Conservation (phyloP, 179 eudicot species). For the Sideroxylon spinosum region DNA sequence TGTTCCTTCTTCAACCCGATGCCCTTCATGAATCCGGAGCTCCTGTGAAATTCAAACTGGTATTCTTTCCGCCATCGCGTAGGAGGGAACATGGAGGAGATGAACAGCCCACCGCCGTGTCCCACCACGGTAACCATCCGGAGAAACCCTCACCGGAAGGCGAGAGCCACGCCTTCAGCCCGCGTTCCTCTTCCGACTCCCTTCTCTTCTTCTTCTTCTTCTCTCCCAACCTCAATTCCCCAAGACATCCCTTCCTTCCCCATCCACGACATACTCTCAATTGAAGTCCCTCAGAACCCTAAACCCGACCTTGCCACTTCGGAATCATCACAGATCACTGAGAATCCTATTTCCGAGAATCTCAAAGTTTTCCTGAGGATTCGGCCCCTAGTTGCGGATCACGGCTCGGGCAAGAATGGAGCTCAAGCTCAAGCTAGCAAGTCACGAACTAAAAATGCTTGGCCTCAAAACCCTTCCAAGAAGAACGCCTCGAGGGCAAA, state of each 20-base stretch:
- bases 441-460: slow-evolving; percentile 27
- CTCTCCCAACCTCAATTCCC: not conserved
- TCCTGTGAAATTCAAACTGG: not conserved
- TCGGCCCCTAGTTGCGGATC: slow-evolving; percentile 29
- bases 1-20: no score
- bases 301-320: not conserved
- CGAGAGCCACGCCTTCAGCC: slow-evolving; percentile 45
- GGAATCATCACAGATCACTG: not conserved
- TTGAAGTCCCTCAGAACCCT: slow-evolving; percentile 28
- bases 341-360: slow-evolving; percentile 5
- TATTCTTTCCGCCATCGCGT: not conserved
- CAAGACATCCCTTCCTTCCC: slow-evolving; percentile 38
- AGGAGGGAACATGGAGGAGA: not conserved
- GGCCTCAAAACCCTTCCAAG: slow-evolving; percentile 36
- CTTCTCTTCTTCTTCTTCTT: slow-evolving; percentile 19
- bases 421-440: slow-evolving; percentile 5
- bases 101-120: slow-evolving; percentile 29
- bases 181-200: slow-evolving; percentile 20
- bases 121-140: slow-evolving; percentile 57
- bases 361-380: slow-evolving; percentile 61
- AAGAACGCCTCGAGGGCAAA: slow-evolving; percentile 15
- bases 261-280: slow-evolving; percentile 34
- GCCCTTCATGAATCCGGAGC: no score
- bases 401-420: slow-evolving; percentile 6
- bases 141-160: slow-evolving; percentile 65